A percentile compares a stretch with the other conserved stretches of the same genome.
phyloP scores from a whole-genome alignment of 2,329 filamentous ascomycete species.

The Colletotrichum paranaense region DNA sequence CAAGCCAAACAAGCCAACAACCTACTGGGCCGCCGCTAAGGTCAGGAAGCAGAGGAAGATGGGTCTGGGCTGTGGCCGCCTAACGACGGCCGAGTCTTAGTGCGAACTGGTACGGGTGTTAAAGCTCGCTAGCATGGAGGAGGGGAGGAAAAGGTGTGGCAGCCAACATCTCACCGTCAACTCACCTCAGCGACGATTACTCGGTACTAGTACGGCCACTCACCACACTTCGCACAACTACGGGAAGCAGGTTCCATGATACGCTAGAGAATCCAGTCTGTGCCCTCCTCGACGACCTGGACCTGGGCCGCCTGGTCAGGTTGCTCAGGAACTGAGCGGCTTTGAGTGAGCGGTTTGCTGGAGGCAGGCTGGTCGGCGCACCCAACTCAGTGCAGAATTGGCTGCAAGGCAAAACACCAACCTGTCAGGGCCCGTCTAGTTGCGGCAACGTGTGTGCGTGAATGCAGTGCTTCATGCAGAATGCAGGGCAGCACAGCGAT shows the following conservation, averaged over 20 bases:
- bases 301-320: conserved; percentile 7
- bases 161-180: conserved; percentile 20
- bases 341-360: conserved; percentile 6
- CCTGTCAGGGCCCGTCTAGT: conserved; percentile 30
- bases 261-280: background rate
- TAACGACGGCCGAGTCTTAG: conserved; percentile 15
- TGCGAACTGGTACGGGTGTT: conserved; percentile 27
- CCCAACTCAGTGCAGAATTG: conserved; percentile 5
- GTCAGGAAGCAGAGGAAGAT: background rate
- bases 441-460: conserved; percentile 1
- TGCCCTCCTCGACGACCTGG: no score
- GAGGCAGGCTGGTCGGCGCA: conserved; percentile 13
- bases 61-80: conserved; percentile 25
- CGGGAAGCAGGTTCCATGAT: background rate
- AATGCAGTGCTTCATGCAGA: background rate
- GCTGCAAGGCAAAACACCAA: conserved; percentile 19
- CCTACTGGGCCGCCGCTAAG: conserved; percentile 13
- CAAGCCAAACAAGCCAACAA: conserved; percentile 8
- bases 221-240: background rate
- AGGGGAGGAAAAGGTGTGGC: conserved; percentile 15
- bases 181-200: conserved; percentile 5
- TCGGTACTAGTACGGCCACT: background rate
- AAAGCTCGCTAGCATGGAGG: conserved; percentile 4
- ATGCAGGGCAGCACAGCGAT: background rate
- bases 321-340: conserved; percentile 20